Evolutionary conservation across 495 filamentous ascomycete species (phyloP), one percentile per base, ranked within the genome.

Genomic region (Hypoxylon crocopeplum): DNA sequence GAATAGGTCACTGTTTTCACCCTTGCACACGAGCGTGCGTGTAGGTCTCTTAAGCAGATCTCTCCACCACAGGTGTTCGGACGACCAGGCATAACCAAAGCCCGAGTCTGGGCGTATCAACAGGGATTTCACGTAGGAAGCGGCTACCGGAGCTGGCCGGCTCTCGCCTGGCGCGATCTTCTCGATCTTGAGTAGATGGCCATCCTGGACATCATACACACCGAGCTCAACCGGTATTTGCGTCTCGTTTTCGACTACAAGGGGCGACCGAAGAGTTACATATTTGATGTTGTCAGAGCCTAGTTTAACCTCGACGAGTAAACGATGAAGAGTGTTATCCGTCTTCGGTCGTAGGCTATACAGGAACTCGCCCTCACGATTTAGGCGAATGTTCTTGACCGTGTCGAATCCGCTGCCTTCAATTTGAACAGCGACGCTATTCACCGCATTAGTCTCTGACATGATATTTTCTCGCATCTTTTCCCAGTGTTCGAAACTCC

Each of bases 181-280:
- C 75, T 98, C 95, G 58, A 98, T 97, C 76, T 97, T 98, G 54
- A 97, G 80, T 38, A 98, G 81, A 70, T 97, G 87, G 5, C 93
- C 93, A 40, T 96, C 89, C 58, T 90, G 84, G 5, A 88, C 85
- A 70, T 91, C 94, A 69, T 90, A 95, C 5, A 98, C 85, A n/a
- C 95, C 94, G 19, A 98, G 63, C 74, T 98, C 95, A 1, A 98
- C 85, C 0, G 95, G 93, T 51, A 98, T 96, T 71, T 98, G 92
- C 2, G 94, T 98, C 66, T 92, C 88, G 75, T 98, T 98, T 72
- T 97, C 94, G n/a, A 98, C 84, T 11, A 97, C 75, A n/a, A 98
- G 79, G 5, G 94, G 94, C 11, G 94, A 98, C 32, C 93, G 86
- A 69, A 98, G 90, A 7, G 92, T 98, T 66, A 98, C 94, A 70